These are phyloP conservation scores for Plasmodium vinckei DNA, from an alignment of 169 alveolate species.

Conservation along the genomic window DNA sequence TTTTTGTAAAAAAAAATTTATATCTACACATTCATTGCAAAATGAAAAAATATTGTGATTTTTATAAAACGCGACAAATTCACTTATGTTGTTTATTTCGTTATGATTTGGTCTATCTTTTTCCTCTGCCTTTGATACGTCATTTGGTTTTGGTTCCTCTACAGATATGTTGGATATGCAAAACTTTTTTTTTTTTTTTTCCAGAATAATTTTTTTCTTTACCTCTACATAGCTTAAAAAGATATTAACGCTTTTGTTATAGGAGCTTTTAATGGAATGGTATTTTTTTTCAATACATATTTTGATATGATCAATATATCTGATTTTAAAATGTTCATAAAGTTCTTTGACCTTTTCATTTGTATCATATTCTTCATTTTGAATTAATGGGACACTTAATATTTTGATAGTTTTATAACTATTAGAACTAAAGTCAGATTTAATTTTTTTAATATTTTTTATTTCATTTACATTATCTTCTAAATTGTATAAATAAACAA, in stretches of 20 bases:
- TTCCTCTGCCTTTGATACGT: not conserved
- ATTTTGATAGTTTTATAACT: constrained; percentile 61
- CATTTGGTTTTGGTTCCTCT: not conserved
- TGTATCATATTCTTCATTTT: constrained; percentile 29
- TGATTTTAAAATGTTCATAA: constrained; percentile 57
- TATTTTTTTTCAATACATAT: constrained; percentile 72
- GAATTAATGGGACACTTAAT: constrained; percentile 40
- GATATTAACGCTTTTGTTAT: constrained; percentile 41
- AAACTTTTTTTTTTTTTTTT: constrained; percentile 52
- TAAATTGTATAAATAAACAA: constrained; percentile 51
- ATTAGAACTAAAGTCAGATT: constrained; percentile 60
- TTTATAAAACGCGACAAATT: constrained; percentile 53
- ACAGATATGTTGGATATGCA: constrained; percentile 6
- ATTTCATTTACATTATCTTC: constrained; percentile 61
- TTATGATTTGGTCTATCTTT: not conserved
- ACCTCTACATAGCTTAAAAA: constrained; percentile 37
- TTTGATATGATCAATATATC: constrained; percentile 57
- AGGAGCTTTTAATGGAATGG: constrained; percentile 34
- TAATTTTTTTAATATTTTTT: constrained; percentile 62
- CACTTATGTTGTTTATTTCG: constrained; percentile 5
- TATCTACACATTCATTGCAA: constrained; percentile 55
- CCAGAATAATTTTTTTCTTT: constrained; percentile 20
- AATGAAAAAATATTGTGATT: constrained; percentile 51
- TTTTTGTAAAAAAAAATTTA: constrained; percentile 37
- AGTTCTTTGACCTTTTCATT: constrained; percentile 52